Evolutionary conservation across 2,329 filamentous ascomycete genomes (phyloP).

Genomic region (Colletotrichum agaves): DNA sequence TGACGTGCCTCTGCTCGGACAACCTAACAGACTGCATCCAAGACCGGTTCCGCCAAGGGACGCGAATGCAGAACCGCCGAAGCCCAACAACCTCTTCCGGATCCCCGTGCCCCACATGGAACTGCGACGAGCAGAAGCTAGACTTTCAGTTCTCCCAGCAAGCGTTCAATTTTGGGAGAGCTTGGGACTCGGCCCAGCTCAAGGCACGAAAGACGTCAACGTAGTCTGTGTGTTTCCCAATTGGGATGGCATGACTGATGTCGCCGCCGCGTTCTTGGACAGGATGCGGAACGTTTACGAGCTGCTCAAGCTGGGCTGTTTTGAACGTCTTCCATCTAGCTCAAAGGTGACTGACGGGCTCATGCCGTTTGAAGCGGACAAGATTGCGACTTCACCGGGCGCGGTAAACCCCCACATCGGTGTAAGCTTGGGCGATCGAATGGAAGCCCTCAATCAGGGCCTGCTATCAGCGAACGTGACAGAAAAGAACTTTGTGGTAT

Average conservation of each 20-base stretch:
- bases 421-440: slow-evolving; percentile 58
- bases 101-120: slow-evolving; percentile 78
- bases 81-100: slow-evolving; percentile 66
- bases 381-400: slow-evolving; percentile 42
- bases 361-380: slow-evolving; percentile 61
- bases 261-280: slow-evolving; percentile 72
- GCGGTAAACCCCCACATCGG: slow-evolving; percentile 29
- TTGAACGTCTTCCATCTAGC: slow-evolving; percentile 60
- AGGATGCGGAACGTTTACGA: slow-evolving; percentile 79
- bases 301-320: slow-evolving; percentile 75
- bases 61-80: slow-evolving; percentile 56
- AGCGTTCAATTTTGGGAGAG: slow-evolving; percentile 85
- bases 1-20: slow-evolving; percentile 57
- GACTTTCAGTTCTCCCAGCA: slow-evolving; percentile 78
- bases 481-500: slow-evolving; percentile 76
- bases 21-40: slow-evolving; percentile 62
- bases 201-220: slow-evolving; percentile 76
- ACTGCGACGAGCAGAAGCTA: slow-evolving; percentile 74
- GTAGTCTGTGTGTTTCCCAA: slow-evolving; percentile 78
- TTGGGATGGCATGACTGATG: slow-evolving; percentile 70
- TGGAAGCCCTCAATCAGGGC: slow-evolving; percentile 59
- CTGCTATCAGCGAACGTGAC: slow-evolving; percentile 55
- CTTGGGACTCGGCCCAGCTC: slow-evolving; percentile 77
- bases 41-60: slow-evolving; percentile 57
- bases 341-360: slow-evolving; percentile 60